Percentiles rank a stretch among this genome's conserved stretches.
phyloP scores from a whole-genome alignment of 2,329 filamentous ascomycete species.

The Trichophaea hybrida region DNA sequence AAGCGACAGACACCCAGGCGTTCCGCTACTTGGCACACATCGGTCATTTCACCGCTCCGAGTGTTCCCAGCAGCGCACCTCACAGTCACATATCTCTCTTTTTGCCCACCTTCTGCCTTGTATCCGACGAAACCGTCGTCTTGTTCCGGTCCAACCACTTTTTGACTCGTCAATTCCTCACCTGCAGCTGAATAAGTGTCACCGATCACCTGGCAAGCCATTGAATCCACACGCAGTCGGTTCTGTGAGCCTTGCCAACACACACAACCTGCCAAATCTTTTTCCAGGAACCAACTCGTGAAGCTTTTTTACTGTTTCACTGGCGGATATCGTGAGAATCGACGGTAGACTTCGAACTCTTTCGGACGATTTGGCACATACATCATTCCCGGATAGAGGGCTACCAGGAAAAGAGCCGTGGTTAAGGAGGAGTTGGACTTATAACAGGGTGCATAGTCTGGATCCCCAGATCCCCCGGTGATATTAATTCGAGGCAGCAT shows the following conservation, averaged over 20 bases:
- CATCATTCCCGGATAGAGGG: too few relatives aligned
- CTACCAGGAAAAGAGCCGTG: too few relatives aligned
- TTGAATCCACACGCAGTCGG: constrained; percentile 30
- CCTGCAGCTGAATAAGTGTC: constrained; percentile 6
- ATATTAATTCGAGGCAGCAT: neutral
- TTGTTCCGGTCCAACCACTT: constrained; percentile 7
- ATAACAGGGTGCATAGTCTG: too few relatives aligned
- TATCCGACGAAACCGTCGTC: neutral
- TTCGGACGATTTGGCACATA: too few relatives aligned
- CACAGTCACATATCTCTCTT: neutral
- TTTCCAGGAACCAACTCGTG: too few relatives aligned
- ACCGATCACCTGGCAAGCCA: constrained; percentile 12
- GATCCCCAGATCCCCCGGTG: neutral
- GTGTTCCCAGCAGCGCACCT: neutral
- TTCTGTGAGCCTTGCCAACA: constrained; percentile 18
- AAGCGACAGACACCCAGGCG: constrained; percentile 16
- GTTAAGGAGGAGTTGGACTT: too few relatives aligned
- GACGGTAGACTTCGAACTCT: too few relatives aligned
- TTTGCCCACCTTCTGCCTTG: constrained; percentile 8
- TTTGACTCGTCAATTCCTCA: constrained; percentile 11
- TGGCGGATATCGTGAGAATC: too few relatives aligned
- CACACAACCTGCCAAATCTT: neutral
- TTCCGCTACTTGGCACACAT: neutral
- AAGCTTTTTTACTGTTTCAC: too few relatives aligned
- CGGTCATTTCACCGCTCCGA: too few relatives aligned